Evolutionary conservation across 352 stramenopile genomes (phyloP), one percentile per base, ranked within the genome.

Genomic region (Peronospora destructor): DNA sequence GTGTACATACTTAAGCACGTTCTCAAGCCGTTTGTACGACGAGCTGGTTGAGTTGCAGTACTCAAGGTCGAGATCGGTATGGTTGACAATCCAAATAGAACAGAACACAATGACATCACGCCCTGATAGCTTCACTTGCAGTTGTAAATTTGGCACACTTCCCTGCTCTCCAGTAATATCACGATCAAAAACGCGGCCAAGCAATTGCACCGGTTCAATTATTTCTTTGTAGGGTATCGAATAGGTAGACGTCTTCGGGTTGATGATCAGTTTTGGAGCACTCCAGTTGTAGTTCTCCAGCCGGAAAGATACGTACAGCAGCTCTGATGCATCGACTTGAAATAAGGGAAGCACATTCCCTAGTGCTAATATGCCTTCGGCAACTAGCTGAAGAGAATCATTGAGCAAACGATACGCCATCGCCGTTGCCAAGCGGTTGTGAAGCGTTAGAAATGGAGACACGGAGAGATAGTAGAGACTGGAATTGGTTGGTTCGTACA

Each of bases 231-330:
- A 92, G 2, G 83, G 83, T 16, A 91, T 59, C 0, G 66, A 71
- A 39, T 88, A 89, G 2, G 66, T 64, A 10, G 64, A 78, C 32
- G 59, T 64, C 36, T 91, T 91, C 2, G 81, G 73, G 35, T 90
- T 86, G 34, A 94, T 73, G 30, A 91, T 78, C 51, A 83, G 41
- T 42, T 86, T 88, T 6, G 81, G 81, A 13, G 67, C 55, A 53
- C 81, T 92, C 84, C 84, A 94, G 40, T 78, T 90, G 63, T 94
- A 94, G 43, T 94, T 94, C 46, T 92, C 84, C 33, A 94, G 45
- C 25, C 84, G 77, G 32, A 91, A 92, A 6, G 84, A 92, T 17
- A 92, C 59, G 47, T 86, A 94, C 29, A 94, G 48, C 17, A 77
- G 45, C 25, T 75, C 69, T 6, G 56, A 59, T 13, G 66, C 42